Base-by-base conservation (phyloP, 179 eudicot species). In the Vitellaria paradoxa region DNA sequence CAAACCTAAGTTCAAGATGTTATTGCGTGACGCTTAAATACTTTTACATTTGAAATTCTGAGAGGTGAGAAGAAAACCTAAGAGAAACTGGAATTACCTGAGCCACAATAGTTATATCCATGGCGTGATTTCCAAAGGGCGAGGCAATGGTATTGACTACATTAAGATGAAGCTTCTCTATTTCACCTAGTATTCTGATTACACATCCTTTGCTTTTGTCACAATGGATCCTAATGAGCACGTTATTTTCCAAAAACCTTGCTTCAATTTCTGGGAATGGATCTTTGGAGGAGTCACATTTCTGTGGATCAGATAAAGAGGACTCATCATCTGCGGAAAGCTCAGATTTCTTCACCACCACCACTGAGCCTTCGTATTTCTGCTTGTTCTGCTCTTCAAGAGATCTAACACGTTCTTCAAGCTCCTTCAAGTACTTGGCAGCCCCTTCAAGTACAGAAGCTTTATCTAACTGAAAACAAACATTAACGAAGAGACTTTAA, bases 211-310 rank as follows among this genome's bases (percentile, higher is more conserved):
- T 75, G 0, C 78, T 69, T 5, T 80, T 84, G 74, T 80, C 82
- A 56, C 91, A 87, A 46, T 85, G 84, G 42, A 90, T 77, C 62
- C 80, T 82, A 20, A 90, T 75, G 20, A 87, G 85, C 4, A 88
- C 84, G 30, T 82, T 80, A 42, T 79, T 85, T 46, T 77, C 82
- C 4, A 61, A 78, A 5, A 82, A 18, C 37, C 87, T 85, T 1
- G 79, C 90, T 77, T 90, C 86, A 14, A 90, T 80, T 42, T 88
- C 90, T 0, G 91, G 90, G 12, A 80, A 75, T 9, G 69, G 59
- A 12, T 67, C 79, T 0, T 63, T 62, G 8, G 52, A 45, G 65
- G 63, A 7, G 45, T 52, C 57, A 61, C 73, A 23, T 7, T 14
- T 70, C n/a, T 46, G 66, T 47, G 79, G 77, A 53, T 76, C 82